These are phyloP conservation scores for Hsuehochloa calcarea DNA, from an alignment of 176 grass and related monocot species.

Conservation along the genomic window DNA sequence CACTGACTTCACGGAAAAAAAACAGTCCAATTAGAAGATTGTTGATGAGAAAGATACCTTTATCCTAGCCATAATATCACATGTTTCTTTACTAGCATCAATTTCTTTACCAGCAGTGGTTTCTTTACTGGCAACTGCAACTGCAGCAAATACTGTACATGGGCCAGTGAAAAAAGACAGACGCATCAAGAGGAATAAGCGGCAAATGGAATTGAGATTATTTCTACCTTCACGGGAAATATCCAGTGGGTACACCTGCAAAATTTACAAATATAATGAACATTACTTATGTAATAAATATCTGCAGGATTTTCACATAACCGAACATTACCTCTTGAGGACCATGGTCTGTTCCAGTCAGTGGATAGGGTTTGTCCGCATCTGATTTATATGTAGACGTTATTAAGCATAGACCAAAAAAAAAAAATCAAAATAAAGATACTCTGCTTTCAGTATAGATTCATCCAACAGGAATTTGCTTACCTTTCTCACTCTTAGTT, in stretches of 20 bases:
- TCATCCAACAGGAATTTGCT: neutral
- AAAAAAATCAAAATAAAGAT: conserved; percentile 16
- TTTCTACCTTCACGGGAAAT: conserved; percentile 27
- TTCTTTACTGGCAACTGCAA: conserved; percentile 33
- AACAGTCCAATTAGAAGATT: neutral
- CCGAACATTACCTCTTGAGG: conserved; percentile 38
- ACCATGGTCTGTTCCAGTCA: conserved; percentile 9
- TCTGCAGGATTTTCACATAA: conserved; percentile 1
- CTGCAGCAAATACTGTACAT: conserved; percentile 25
- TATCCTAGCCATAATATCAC: conserved; percentile 53
- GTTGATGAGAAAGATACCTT: conserved; percentile 36
- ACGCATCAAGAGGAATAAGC: neutral
- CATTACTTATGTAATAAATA: neutral
- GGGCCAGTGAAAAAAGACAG: neutral
- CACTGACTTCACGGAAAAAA: neutral
- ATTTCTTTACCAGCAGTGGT: conserved; percentile 1
- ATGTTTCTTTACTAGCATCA: conserved; percentile 27
- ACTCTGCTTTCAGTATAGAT: neutral
- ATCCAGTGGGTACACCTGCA: conserved; percentile 39
- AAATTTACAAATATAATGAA: conserved; percentile 15
- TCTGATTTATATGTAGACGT: neutral
- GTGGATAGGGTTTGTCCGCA: conserved; percentile 19
- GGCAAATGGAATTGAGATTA: conserved; percentile 1
- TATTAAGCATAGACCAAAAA: conserved; percentile 8
- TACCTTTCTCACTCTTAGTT: conserved; percentile 38